Conservation (phyloP, 441 rosid genomes). For the Omphalea diandra region DNA sequence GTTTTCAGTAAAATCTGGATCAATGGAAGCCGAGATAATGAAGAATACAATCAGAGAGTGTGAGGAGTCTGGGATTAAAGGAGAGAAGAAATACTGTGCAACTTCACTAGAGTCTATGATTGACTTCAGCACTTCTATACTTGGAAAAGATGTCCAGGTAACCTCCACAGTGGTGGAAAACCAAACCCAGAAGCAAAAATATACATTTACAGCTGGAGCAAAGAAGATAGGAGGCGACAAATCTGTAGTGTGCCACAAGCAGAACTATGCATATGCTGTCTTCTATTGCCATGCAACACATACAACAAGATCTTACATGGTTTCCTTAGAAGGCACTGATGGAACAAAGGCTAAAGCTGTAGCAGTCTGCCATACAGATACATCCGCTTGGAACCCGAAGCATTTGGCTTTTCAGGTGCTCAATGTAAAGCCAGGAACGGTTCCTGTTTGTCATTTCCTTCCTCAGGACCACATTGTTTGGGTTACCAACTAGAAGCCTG, state of each 20-base stretch:
- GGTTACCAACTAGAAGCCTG: slow-evolving; percentile 48
- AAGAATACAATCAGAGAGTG: slow-evolving; percentile 67
- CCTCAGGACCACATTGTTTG: slow-evolving; percentile 79
- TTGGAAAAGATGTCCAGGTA: slow-evolving; percentile 52
- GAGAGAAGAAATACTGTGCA: slow-evolving; percentile 74
- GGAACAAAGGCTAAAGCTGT: slow-evolving; percentile 63
- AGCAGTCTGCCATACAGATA: slow-evolving; percentile 82
- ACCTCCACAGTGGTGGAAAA: slow-evolving; percentile 57
- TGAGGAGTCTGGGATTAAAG: slow-evolving; percentile 49
- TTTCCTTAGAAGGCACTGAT: slow-evolving; percentile 55
- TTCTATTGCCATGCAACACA: slow-evolving; percentile 74
- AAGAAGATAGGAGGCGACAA: slow-evolving; percentile 39
- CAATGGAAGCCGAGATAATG: slow-evolving; percentile 57
- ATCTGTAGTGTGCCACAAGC: slow-evolving; percentile 80
- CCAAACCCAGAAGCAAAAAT: slow-evolving; percentile 34
- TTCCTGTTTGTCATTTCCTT: slow-evolving; percentile 87
- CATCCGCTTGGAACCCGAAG: slow-evolving; percentile 86
- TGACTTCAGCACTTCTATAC: slow-evolving; percentile 52
- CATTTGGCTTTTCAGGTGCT: slow-evolving; percentile 89
- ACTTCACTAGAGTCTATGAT: slow-evolving; percentile 82
- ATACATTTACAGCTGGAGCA: slow-evolving; percentile 35
- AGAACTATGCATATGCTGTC: slow-evolving; percentile 63
- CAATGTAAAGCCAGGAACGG: slow-evolving; percentile 72
- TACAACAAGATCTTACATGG: slow-evolving; percentile 47
- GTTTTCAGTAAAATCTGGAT: slow-evolving; percentile 48